Percentiles rank a stretch among this genome's conserved stretches.
phyloP scores from a whole-genome alignment of 176 grass and related monocot genomes.

The Ensete ventricosum region DNA sequence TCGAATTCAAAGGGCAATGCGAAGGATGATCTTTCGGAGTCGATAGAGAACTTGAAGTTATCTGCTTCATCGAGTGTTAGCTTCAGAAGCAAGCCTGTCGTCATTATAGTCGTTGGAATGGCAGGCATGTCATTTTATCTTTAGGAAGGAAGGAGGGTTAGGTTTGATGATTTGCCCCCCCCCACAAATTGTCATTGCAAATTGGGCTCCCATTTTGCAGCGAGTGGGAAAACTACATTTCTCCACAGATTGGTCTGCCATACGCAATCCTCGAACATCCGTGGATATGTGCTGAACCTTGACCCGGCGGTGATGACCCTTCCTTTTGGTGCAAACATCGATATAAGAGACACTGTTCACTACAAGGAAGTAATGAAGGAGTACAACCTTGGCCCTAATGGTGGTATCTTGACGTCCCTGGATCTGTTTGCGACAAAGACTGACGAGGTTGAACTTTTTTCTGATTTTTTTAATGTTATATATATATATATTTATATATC shows the following conservation, averaged over 20 bases:
- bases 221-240: slow-evolving; percentile 90
- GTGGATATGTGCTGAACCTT: slow-evolving; percentile 84
- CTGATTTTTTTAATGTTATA: neutral
- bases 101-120: slow-evolving; percentile 89
- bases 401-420: slow-evolving; percentile 76
- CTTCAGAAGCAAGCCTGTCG: slow-evolving; percentile 86
- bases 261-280: slow-evolving; percentile 38
- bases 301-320: slow-evolving; percentile 86
- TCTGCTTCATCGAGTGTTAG: slow-evolving; percentile 18
- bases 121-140: slow-evolving; percentile 38
- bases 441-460: slow-evolving; percentile 44
- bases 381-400: slow-evolving; percentile 90
- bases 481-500: too few relatives aligned
- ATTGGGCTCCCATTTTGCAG: slow-evolving; percentile 23
- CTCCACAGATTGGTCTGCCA: slow-evolving; percentile 75
- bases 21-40: slow-evolving; percentile 59
- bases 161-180: neutral
- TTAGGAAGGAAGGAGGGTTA: too few relatives aligned
- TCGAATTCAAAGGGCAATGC: slow-evolving; percentile 32
- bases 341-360: slow-evolving; percentile 72
- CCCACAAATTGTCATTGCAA: neutral
- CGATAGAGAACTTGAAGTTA: slow-evolving; percentile 60
- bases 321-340: slow-evolving; percentile 88
- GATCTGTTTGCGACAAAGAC: slow-evolving; percentile 92
- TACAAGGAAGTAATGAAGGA: slow-evolving; percentile 99